Base-by-base conservation (phyloP, 2,329 filamentous ascomycete genomes). In the Fusarium buharicum region DNA sequence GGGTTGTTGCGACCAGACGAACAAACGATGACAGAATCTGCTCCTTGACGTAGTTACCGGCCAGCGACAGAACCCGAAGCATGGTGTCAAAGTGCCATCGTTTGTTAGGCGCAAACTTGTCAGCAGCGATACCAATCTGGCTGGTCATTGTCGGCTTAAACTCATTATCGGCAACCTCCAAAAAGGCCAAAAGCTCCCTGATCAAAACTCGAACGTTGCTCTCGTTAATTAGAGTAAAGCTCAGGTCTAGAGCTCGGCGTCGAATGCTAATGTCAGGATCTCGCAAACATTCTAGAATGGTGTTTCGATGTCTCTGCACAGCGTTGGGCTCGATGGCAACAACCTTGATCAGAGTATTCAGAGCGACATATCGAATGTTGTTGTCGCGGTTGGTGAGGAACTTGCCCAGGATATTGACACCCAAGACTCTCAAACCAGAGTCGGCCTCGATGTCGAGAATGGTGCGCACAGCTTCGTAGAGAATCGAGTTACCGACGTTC, bases 101-200 rank as follows among this genome's bases (percentile, higher is more conserved):
- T 79, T 98, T 98, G 79, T 95, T 98, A 1, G 95, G 96, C 2
- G 95, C 91, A 77, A 92, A 99, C 66, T 94, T 89, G 76, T 99
- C 95, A 7, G 96, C 95, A 11, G 96, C 95, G 70, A 99, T 92
- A 20, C 95, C 95, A 74, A 99, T 99, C 73, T 99, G 95, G 49
- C 90, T 95, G 2, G 95, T 99, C 93, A 99, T 97, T 49, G 92
- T 92, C 7, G 95, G 92, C 79, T 99, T 99, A 81, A 99, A 99
- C 76, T 99, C 95, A 66, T 96, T 97, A 72, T 99, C 95, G 50
- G 96, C 94, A 47, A 97, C 93, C 76, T 99, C 95, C 55, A 99
- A 78, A 83, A 99, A 99, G 7, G 95, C 93, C 38, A 99, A 83
- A 36, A 99, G 82, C 74, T 99, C 96, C 62, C 96, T 84, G 58